A percentile compares a stretch with the other conserved stretches of the same genome.
These are phyloP conservation scores for Cytospora piceae DNA, from an alignment of 2,329 filamentous ascomycete species.

Conservation along the genomic window DNA sequence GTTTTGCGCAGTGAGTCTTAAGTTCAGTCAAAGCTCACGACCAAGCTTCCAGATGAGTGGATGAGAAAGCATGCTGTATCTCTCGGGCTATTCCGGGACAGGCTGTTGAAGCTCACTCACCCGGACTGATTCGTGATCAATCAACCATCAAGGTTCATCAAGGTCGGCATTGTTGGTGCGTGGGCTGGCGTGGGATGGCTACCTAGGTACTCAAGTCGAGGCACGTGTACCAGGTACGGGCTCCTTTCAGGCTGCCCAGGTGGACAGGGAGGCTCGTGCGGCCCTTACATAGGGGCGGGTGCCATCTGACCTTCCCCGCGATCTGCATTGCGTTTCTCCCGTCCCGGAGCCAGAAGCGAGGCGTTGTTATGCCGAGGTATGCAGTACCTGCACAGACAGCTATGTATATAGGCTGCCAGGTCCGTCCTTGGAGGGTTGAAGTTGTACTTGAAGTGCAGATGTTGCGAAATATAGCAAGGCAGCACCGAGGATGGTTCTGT, in stretches of 20 bases:
- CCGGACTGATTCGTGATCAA: neutral
- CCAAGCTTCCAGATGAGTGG: neutral
- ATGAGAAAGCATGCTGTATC: neutral
- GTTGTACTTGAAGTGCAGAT: neutral
- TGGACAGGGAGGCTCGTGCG: neutral
- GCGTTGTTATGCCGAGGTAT: neutral
- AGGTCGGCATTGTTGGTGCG: no score
- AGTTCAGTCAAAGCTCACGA: neutral
- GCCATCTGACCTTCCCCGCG: constrained; percentile 1
- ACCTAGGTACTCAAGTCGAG: constrained; percentile 1
- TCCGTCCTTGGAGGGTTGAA: neutral
- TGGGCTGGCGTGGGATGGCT: neutral
- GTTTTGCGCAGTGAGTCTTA: no score
- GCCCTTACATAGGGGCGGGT: constrained; percentile 3
- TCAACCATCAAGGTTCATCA: neutral
- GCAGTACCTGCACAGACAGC: neutral
- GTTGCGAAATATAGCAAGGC: neutral
- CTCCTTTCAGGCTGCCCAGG: neutral
- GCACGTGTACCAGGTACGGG: neutral
- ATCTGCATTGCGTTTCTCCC: constrained; percentile 1
- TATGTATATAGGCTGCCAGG: neutral
- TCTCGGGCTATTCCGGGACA: neutral
- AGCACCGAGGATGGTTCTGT: neutral
- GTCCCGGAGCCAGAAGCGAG: neutral
- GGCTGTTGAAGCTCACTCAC: neutral